Evolutionary conservation across 2,329 filamentous ascomycete species (phyloP), one percentile per base, ranked within the genome.

Genomic region (Fusarium nelsonii): DNA sequence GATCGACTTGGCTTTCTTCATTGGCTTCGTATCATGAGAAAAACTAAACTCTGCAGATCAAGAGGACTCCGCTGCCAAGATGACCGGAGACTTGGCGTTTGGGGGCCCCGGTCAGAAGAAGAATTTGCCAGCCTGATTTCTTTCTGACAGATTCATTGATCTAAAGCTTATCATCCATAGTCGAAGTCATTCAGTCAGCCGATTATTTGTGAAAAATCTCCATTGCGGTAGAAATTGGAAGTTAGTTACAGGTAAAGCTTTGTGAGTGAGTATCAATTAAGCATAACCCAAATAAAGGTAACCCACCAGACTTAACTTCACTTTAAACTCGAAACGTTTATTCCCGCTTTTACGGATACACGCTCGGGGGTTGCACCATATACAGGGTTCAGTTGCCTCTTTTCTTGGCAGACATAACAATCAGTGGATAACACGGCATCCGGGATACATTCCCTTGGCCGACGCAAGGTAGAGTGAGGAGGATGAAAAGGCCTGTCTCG

Each of bases 11-110:
- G 50, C 37, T 28, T 28, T 58, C 52, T 62, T 60, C 64, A 41
- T 71, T 36, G 63, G 51, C 49, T 63, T 46, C 52, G 61, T 63
- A 58, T 53, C 50, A 60, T 50, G 39, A 60, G 66, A 65, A 30
- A 39, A 16, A 40, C 41, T 30, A 51, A 51, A 40, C 34, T 40
- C 23, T 40, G 34, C 48, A 36, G 36, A 51, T 51, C 23, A 33
- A 50, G 34, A 33, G 48, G 14, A 41, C 66, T 70, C 63, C 63
- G 58, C 63, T 70, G 69, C 69, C 69, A 71, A 71, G 69, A n/a
- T 53, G 55, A 60, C 63, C 18, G 54, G 66, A 51, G 52, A 59
- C 69, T 71, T 72, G 69, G 69, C 69, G 55, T 14, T 18, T 67
- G 52, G 54, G 37, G 41, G 18, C 34, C 48, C 33, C 18, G 28